phyloP scores from a whole-genome alignment of 306 rosid species.

The Aeschynomene evenia region DNA sequence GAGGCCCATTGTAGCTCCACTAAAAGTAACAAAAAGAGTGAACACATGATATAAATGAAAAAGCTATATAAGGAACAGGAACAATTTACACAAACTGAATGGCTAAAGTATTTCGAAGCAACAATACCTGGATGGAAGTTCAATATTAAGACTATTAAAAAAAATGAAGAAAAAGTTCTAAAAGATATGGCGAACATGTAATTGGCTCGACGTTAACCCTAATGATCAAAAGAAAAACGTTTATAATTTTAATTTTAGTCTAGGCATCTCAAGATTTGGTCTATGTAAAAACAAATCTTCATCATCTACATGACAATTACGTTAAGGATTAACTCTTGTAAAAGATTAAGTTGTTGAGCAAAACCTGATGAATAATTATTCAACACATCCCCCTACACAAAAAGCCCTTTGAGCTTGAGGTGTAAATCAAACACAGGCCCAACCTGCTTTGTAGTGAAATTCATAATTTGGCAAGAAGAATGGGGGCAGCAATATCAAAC shows the following conservation, averaged over 20 bases:
- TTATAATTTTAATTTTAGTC: neutral
- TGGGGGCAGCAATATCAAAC: neutral
- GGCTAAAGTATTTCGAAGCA: neutral
- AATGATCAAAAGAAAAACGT: neutral
- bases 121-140: neutral
- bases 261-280: neutral
- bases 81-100: neutral
- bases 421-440: neutral
- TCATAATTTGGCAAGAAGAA: neutral
- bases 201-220: neutral
- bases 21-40: conserved; percentile 34
- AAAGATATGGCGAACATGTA: neutral
- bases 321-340: neutral
- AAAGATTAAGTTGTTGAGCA: neutral
- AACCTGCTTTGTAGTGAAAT: neutral
- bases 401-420: neutral
- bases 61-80: neutral
- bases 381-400: neutral
- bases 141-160: neutral
- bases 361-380: neutral
- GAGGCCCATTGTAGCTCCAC: conserved; percentile 91
- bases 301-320: neutral
- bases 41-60: neutral
- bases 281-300: neutral
- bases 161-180: too few species aligned